A percentile compares a stretch with the other conserved stretches of the same genome.
phyloP scores from a whole-genome alignment of 139 green algal genomes.

The Microglena sp. region DNA sequence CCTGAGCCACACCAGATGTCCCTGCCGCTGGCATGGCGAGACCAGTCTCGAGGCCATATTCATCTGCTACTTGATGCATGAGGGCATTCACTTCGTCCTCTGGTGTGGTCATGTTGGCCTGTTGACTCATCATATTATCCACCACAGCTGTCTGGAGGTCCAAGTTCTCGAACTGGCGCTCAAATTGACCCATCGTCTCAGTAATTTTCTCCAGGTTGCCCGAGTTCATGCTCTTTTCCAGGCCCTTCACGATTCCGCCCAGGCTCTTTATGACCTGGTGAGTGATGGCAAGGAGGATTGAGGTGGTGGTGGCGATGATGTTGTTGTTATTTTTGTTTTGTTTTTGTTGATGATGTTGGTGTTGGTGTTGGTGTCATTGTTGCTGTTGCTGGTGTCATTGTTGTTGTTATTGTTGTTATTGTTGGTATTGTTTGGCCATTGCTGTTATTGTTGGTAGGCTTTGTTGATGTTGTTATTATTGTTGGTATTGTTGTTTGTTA shows the following conservation, averaged over 20 bases:
- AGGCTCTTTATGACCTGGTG: conserved; percentile 84
- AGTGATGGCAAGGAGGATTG: conserved; percentile 39
- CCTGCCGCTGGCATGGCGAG: conserved; percentile 8
- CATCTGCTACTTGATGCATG: conserved; percentile 57
- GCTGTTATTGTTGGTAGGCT: too few relatives aligned
- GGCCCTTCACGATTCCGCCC: conserved; percentile 84
- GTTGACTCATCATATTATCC: conserved; percentile 79
- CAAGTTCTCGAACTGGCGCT: conserved; percentile 93
- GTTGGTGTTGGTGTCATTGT: too few relatives aligned
- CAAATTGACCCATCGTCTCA: conserved; percentile 91
- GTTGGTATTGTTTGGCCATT: too few relatives aligned
- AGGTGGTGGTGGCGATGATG: too few relatives aligned
- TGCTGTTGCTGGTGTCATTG: too few relatives aligned
- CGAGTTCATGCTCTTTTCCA: conserved; percentile 69
- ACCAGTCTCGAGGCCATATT: conserved; percentile 9
- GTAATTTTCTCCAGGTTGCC: conserved; percentile 90
- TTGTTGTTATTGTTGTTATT: too few relatives aligned
- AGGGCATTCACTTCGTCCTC: conserved; percentile 85
- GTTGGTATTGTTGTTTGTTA: too few relatives aligned
- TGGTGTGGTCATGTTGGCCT: conserved; percentile 79
- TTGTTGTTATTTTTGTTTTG: too few relatives aligned
- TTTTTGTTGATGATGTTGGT: too few relatives aligned
- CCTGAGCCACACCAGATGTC: background rate
- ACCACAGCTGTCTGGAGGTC: conserved; percentile 89
- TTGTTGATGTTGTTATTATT: too few relatives aligned